These are phyloP conservation scores for Ceratocystis variospora DNA, from an alignment of 2,329 filamentous ascomycete species.

Conservation along the genomic window DNA sequence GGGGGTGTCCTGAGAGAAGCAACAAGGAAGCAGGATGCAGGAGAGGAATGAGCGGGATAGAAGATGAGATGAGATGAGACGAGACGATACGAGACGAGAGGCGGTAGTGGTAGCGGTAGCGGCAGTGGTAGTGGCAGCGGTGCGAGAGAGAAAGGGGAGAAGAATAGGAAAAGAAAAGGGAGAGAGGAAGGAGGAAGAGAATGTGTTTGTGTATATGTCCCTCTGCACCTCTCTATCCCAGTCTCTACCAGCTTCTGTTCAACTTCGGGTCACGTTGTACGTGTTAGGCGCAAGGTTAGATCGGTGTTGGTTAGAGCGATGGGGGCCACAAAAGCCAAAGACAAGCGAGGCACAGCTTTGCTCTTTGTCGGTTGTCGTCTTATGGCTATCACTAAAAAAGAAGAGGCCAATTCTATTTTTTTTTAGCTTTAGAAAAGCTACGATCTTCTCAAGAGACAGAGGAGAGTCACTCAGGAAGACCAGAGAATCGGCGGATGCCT, in stretches of 20 bases:
- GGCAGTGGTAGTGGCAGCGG: background rate
- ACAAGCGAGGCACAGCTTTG: background rate
- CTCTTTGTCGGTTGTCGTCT: background rate
- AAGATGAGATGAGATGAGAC: slow-evolving; percentile 6
- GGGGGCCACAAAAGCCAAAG: background rate
- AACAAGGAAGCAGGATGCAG: background rate
- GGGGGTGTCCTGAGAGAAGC: background rate
- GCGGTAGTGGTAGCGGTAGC: background rate
- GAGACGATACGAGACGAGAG: slow-evolving; percentile 1
- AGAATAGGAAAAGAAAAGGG: background rate
- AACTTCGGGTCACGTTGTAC: slow-evolving; percentile 1
- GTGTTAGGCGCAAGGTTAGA: background rate
- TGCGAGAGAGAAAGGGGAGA: background rate
- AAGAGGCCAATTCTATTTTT: background rate
- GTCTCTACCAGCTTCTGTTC: background rate
- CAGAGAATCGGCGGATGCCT: too few relatives aligned
- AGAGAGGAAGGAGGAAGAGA: background rate
- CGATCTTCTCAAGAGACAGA: background rate
- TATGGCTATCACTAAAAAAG: background rate
- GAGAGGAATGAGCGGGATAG: background rate
- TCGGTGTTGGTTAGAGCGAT: background rate
- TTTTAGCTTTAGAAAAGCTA: background rate
- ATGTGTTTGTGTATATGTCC: background rate
- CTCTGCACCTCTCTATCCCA: background rate
- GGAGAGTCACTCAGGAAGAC: too few relatives aligned